phyloP scores from a whole-genome alignment of 176 grass and related monocot genomes.

The Oryza australiensis region DNA sequence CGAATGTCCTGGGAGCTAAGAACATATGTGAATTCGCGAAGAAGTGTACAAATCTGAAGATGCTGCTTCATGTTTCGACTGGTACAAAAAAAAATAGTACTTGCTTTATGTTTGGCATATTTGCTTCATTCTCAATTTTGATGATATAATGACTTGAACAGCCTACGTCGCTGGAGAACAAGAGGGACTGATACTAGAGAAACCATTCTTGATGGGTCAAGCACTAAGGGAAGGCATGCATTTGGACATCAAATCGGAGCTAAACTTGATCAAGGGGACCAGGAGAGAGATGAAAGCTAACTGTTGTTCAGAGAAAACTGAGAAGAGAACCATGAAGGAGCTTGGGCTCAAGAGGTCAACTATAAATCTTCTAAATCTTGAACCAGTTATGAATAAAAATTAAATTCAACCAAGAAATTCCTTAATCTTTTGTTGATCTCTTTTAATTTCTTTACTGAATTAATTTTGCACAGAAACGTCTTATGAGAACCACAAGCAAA shows the following conservation, averaged over 20 bases:
- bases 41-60: conserved; percentile 49
- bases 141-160: conserved; percentile 18
- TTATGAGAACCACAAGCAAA: no score
- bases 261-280: conserved; percentile 44
- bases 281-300: conserved; percentile 15
- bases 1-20: conserved; percentile 53
- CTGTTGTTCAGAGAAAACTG: not conserved
- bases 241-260: conserved; percentile 41
- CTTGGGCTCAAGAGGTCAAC: conserved; percentile 54
- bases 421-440: no score
- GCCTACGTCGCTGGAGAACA: conserved; percentile 46
- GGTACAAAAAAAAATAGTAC: conserved; percentile 31
- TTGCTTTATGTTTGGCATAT: not conserved
- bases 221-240: conserved; percentile 37
- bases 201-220: conserved; percentile 42
- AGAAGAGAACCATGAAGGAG: conserved; percentile 53
- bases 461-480: no score
- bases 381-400: no score
- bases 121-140: not conserved
- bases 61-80: conserved; percentile 75
- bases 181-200: conserved; percentile 49
- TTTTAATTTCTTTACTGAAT: no score
- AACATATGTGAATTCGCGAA: conserved; percentile 54
- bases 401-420: no score
- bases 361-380: not conserved